Evolutionary conservation across 2,329 filamentous ascomycete species (phyloP), one percentile per base, ranked within the genome.

Genomic region (Aspergillus japonicus): DNA sequence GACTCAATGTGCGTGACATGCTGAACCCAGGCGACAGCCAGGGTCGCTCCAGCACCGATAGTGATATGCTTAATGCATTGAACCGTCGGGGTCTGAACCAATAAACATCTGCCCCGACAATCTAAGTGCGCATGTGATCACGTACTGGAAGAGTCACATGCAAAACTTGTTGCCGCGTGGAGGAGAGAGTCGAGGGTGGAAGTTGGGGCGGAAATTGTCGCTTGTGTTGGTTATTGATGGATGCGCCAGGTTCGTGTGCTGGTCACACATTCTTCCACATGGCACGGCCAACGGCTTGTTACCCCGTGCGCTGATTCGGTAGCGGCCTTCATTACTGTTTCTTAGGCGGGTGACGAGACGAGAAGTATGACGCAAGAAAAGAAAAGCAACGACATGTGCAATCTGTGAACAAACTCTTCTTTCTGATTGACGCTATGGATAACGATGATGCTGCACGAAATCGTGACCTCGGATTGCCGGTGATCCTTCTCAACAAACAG

Each of bases 1-100:
- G 78, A 5, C 73, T 82, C 67, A 80, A 78, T 57, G 79, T 82
- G 48, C 76, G 79, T 49, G 80, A 81, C 59, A 80, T 82, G 74
- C 68, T 82, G 33, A 79, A 78, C 50, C 77, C 77, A 1, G 71
- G 73, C 35, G 76, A 78, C 56, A 69, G 71, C 58, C 68, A 71
- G 23, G 72, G 75, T 26, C 77, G 80, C 31, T 78, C 75, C 47
- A 79, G 75, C 59, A 78, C 77, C 29, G 80, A 82, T 66, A 82
- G 78, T 61, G 78, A 80, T 58, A 82, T 82, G 80, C 74, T 82
- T 44, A 81, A 79, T 65, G 76, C 77, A 33, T 66, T 80, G 53
- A 78, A 80, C 60, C 76, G 78, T 54, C 73, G 75, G 51, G 77
- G 75, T 5, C 66, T 75, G 49, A 67, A 69, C 49, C 67, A 73